phyloP scores from a whole-genome alignment of 352 stramenopile species.

The Phytophthora parvispora region DNA sequence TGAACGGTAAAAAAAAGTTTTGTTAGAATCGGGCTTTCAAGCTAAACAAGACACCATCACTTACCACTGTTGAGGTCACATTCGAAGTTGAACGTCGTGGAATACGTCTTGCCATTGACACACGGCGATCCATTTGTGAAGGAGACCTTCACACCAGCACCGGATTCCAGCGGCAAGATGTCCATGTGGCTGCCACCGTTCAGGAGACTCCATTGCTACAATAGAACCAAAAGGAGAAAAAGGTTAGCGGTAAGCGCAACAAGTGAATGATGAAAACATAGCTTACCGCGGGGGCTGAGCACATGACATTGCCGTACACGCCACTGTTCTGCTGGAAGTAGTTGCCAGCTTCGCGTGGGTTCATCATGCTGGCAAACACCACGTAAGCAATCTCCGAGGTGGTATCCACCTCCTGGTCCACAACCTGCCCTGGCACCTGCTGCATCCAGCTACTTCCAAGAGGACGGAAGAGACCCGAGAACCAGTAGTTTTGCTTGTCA shows the following conservation, averaged over 20 bases:
- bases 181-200: slow-evolving; percentile 76
- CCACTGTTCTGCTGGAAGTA: slow-evolving; percentile 75
- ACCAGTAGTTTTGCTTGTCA: slow-evolving; percentile 56
- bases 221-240: slow-evolving; percentile 7
- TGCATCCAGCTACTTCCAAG: slow-evolving; percentile 62
- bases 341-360: slow-evolving; percentile 68
- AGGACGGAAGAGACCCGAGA: slow-evolving; percentile 72
- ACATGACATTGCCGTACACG: slow-evolving; percentile 79
- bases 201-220: slow-evolving; percentile 76
- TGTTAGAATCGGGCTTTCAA: neutral
- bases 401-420: slow-evolving; percentile 68
- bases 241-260: neutral
- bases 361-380: slow-evolving; percentile 63
- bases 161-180: slow-evolving; percentile 61
- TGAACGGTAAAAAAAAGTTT: neutral
- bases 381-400: slow-evolving; percentile 59
- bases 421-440: slow-evolving; percentile 62
- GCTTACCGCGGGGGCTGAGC: slow-evolving; percentile 69
- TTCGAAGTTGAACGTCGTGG: slow-evolving; percentile 73
- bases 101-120: slow-evolving; percentile 51
- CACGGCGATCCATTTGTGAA: slow-evolving; percentile 68
- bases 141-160: slow-evolving; percentile 64
- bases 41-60: neutral
- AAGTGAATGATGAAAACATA: neutral
- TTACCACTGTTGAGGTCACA: slow-evolving; percentile 76